Conservation (phyloP, 371 early-diverging fungal species). For the Apophysomyces variabilis region DNA sequence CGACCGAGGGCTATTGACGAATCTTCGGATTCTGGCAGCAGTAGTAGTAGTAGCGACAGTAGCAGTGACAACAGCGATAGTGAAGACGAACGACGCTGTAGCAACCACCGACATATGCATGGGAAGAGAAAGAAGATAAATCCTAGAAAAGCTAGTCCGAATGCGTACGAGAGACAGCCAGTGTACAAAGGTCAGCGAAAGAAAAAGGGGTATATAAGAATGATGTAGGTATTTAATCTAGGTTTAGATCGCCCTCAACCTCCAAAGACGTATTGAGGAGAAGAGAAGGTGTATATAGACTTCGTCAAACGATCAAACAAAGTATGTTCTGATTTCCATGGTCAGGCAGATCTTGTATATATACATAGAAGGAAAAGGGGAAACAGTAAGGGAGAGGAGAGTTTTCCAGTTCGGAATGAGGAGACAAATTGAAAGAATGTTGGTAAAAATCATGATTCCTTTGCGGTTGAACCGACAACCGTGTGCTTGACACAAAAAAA, state of each 20-base stretch:
- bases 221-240: neutral
- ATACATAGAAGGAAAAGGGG: neutral
- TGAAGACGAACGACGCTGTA: constrained; percentile 30
- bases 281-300: neutral
- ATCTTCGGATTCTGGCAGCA: constrained; percentile 63
- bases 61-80: constrained; percentile 26
- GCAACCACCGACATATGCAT: constrained; percentile 27
- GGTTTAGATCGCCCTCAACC: constrained; percentile 12
- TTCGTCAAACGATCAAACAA: neutral
- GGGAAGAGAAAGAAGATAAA: constrained; percentile 41
- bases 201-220: neutral
- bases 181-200: constrained; percentile 45
- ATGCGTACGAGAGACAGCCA: constrained; percentile 75
- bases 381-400: neutral
- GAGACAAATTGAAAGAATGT: constrained; percentile 3
- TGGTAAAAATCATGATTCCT: neutral
- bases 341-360: neutral
- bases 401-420: neutral
- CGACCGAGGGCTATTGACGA: constrained; percentile 76
- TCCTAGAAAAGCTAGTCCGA: constrained; percentile 60
- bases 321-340: neutral
- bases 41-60: constrained; percentile 38
- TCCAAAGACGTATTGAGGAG: neutral
- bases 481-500: neutral
- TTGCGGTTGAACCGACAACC: neutral